Evolutionary conservation across 2,329 filamentous ascomycete species (phyloP).

Genomic region (Beauveria rudraprayagi): DNA sequence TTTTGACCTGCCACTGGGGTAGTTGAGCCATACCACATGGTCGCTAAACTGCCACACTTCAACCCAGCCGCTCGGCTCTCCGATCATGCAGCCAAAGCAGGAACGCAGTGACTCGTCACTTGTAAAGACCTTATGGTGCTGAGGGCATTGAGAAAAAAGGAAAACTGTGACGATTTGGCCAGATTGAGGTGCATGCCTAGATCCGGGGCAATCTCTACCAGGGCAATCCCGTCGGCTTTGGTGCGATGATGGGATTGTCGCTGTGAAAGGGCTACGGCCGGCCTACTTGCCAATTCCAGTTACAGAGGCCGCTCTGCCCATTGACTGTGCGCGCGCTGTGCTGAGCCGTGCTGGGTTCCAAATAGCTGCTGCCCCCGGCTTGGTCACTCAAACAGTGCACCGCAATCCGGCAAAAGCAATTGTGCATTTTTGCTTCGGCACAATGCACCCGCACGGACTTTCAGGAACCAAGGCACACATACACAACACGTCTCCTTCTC

Average conservation of each 20-base stretch:
- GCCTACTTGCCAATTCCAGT: neutral
- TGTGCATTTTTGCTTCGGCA: neutral
- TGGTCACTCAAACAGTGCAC: neutral
- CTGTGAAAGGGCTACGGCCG: neutral
- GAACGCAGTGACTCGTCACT: neutral
- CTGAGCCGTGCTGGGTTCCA: neutral
- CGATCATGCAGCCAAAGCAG: slow-evolving; percentile 4
- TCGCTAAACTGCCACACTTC: neutral
- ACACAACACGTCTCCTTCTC: neutral
- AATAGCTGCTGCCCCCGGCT: neutral
- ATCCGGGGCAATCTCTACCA: neutral
- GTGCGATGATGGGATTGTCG: neutral
- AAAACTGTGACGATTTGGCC: neutral
- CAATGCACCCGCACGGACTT: neutral
- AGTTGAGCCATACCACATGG: neutral
- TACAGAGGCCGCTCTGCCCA: neutral
- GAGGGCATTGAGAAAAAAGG: neutral
- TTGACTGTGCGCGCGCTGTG: neutral
- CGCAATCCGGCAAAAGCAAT: neutral
- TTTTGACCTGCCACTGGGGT: neutral
- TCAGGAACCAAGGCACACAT: neutral
- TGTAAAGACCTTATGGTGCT: neutral
- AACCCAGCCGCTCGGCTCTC: slow-evolving; percentile 6
- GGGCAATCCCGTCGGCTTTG: neutral
- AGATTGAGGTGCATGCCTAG: neutral